Base-by-base conservation (phyloP, 1,139 yeast genomes). In the Yarrowia galli region DNA sequence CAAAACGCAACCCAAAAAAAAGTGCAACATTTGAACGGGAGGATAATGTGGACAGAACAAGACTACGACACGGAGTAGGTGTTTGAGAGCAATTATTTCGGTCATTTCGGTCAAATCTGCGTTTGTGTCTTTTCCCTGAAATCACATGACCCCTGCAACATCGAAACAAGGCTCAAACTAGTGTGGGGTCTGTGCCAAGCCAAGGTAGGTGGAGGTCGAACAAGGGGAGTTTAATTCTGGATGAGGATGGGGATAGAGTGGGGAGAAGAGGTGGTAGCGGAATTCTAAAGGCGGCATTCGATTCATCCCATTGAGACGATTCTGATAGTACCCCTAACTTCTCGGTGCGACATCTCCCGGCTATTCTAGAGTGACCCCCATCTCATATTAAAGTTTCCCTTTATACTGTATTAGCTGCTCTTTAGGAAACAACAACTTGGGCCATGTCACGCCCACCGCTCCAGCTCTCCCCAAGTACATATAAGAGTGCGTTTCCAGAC, bases 141-240 rank as follows among this genome's bases (percentile, higher is more conserved):
- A 32, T 51, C 42, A 35, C 25, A 32, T 35, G 56, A 35, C 56
- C 53, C 54, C 54, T 51, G 56, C 15, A 18, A 51, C 56, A 28
- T 48, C 53, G 22, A 32, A 20, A 42, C 22, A 10, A 2, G 15
- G 43, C n/a, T 22, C 18, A 2, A 25, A 2, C 54, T 49, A 49
- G 54, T 49, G 54, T 32, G 54, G 54, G 54, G 54, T 32, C 40
- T 48, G 18, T 51, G 56, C 56, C 56, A 51, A 51, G 56, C 42
- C 56, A 18, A 51, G 56, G 28, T 32, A 51, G 53, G 56, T 51
- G 56, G 56, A 35, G 42, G 38, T 16, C 2, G 18, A 18, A 49
- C 54, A 49, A 49, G 23, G 54, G 22, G 16, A 49, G 23, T 18
- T 49, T 32, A 49, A 7, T 23, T 23, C 5, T 28, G 48, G n/a